Evolutionary conservation across 345 rosid genomes (phyloP), one percentile per base, ranked within the genome.

Genomic region (Geranium rotundifolium): DNA sequence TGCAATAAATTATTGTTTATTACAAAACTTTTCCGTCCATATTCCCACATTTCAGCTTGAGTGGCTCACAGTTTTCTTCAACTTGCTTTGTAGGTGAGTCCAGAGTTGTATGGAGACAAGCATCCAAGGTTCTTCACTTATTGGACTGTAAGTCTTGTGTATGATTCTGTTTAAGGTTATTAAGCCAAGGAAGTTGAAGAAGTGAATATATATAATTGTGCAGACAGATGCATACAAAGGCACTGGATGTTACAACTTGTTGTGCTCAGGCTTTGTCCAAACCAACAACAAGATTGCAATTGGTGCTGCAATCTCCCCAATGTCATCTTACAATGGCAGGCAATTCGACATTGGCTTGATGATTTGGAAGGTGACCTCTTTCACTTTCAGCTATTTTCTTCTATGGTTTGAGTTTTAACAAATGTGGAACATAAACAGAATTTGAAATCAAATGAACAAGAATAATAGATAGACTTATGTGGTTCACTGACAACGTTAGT

Each of bases 251-350:
- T 93, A 93, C 83, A 93, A 93, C 78, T 75, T 93, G 68, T 75
- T 88, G 19, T 93, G 99, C 77, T 87, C 99, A 4, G 99, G 99
- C n/a, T 90, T 93, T 72, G 87, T 93, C 56, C 99, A 93, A 75
- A 93, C 96, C 69, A 90, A 85, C 80, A 90, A 75, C 64, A 87
- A 76, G 80, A 81, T 93, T 72, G 95, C 97, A 19, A 88, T 93
- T 65, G 99, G 99, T 52, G 96, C 99, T 34, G 97, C 96, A 57
- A 93, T 93, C 67, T 88, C 96, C 67, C 99, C 99, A n/a, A 88
- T 87, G 65, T 93, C 99, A 15, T 71, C 96, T 56, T 90, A 90
- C 71, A 77, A 65, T 27, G 87, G 90, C 68, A 85, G 89, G 61
- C 97, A 93, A 78, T 93, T 90, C 31, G 99, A 93, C 63, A 86